Percentiles rank a stretch among this genome's conserved stretches.
Evolutionary conservation across 2,329 filamentous ascomycete genomes (phyloP).

Genomic region (Bipolaris sorokiniana): DNA sequence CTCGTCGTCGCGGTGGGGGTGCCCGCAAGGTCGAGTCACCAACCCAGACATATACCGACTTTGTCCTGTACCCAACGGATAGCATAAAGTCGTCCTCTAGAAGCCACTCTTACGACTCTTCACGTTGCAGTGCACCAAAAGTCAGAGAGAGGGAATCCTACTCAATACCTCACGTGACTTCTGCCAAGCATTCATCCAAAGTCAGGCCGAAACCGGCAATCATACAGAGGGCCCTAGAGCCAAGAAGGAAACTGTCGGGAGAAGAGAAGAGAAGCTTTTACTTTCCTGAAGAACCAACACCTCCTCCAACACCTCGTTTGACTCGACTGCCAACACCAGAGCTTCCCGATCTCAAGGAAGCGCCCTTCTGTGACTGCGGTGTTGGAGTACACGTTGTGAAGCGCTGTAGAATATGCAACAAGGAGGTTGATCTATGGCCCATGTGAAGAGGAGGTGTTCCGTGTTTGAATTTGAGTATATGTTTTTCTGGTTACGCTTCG

Average conservation of each 20-base stretch:
- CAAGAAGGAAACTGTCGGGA: neutral
- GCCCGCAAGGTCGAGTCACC: neutral
- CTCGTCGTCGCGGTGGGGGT: slow-evolving; percentile 28
- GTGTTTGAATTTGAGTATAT: neutral
- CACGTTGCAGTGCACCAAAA: neutral
- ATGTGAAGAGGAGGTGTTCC: neutral
- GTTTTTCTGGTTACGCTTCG: neutral
- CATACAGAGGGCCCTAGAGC: slow-evolving; percentile 15
- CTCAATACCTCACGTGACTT: slow-evolving; percentile 19
- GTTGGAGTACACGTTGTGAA: slow-evolving; percentile 14
- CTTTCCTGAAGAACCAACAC: slow-evolving; percentile 12
- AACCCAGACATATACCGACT: slow-evolving; percentile 8
- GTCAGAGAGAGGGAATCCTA: neutral
- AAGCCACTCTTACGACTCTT: neutral
- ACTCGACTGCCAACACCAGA: slow-evolving; percentile 45
- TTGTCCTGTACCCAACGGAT: slow-evolving; percentile 7
- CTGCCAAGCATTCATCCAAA: slow-evolving; percentile 9
- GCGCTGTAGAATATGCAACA: slow-evolving; percentile 30
- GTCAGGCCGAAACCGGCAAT: slow-evolving; percentile 26
- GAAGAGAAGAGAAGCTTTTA: neutral
- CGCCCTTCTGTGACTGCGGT: slow-evolving; percentile 45
- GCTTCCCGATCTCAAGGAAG: slow-evolving; percentile 34
- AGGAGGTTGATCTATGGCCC: slow-evolving; percentile 1
- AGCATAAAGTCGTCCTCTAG: neutral
- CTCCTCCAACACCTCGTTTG: slow-evolving; percentile 42